Evolutionary conservation across 371 early-diverging fungal species (phyloP), one percentile per base, ranked within the genome.

Genomic region (Astathelohania contejeani): DNA sequence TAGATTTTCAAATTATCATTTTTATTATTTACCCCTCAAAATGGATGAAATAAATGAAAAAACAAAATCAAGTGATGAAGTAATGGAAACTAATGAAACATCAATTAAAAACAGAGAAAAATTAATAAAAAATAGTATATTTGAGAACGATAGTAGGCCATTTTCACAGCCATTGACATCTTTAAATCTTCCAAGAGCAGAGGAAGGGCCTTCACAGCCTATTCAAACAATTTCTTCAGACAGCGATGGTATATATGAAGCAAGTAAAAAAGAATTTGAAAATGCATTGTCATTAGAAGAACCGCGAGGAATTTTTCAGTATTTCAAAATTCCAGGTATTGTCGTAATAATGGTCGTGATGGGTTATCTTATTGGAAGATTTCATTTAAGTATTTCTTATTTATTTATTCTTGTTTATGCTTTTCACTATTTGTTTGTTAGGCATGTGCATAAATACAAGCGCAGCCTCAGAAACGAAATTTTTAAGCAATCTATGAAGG

Each of bases 331-430:
- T 1, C 73, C 73, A 38, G 63, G 60, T 16, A 42, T 75, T 25
- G 57, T 75, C 2, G 58, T 73, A 48, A 48, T 65, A 12, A 59
- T 56, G 24, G 53, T 53, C 18, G 19, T 71, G 1, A 47, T 52
- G 26, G 65, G 62, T 0, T 76, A 73, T 50, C n/a, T 72, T 2
- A 48, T 73, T 22, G 73, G 73, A 23, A 59, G 51, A 27, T 52
- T 62, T 16, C 53, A 46, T 9, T 57, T 67, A 16, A 57, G 46
- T 20, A 27, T 68, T 37, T 48, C 65, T 22, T 64, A 65, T 18
- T 25, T 73, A 22, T 40, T 72, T 28, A 49, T 63, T 19, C 22
- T 71, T 9, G 58, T 65, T 7, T 73, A 76, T 53, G 32, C 59
- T 22, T 50, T 71, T 29, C 69, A 60, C n/a, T 69, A 56, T 38